Conservation (phyloP, 306 rosid species). For the Gynostemma pentaphyllum region DNA sequence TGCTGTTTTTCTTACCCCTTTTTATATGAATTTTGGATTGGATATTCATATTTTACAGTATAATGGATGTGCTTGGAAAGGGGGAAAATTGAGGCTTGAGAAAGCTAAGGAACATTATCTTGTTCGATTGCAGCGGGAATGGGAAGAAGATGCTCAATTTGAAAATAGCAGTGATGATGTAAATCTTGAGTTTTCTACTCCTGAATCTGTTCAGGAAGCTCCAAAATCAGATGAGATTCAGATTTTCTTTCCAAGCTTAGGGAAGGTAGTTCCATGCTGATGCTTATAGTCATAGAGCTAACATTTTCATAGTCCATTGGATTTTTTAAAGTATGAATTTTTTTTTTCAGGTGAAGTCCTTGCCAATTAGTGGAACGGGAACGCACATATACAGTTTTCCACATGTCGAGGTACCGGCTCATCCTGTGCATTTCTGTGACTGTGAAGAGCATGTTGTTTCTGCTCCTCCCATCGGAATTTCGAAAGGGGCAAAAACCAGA, state of each 20-base stretch:
- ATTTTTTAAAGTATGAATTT: not conserved
- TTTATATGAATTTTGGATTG: not conserved
- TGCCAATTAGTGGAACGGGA: conserved; percentile 83
- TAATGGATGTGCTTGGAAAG: conserved; percentile 93
- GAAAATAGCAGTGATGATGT: conserved; percentile 5
- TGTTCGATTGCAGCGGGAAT: conserved; percentile 44
- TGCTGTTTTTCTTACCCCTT: not conserved
- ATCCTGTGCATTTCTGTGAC: conserved; percentile 78
- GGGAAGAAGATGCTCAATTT: conserved; percentile 39
- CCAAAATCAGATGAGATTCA: conserved; percentile 23
- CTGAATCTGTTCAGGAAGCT: conserved; percentile 14
- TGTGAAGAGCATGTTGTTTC: conserved; percentile 71
- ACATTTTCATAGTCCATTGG: not conserved
- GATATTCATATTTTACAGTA: conserved; percentile 34
- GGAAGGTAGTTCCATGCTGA: conserved; percentile 32
- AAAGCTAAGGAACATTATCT: conserved; percentile 77
- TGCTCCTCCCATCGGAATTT: conserved; percentile 14
- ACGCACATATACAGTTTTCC: conserved; percentile 90
- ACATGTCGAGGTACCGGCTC: conserved; percentile 51
- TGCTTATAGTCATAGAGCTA: not conserved
- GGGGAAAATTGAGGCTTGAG: conserved; percentile 71
- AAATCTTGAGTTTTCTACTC: conserved; percentile 1
- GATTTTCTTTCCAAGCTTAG: conserved; percentile 58
- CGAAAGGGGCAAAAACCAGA: conserved; percentile 15
- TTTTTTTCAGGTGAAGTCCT: conserved; percentile 51